Evolutionary conservation across 2,329 filamentous ascomycete species (phyloP).

Genomic region (Diaporthe vexans): DNA sequence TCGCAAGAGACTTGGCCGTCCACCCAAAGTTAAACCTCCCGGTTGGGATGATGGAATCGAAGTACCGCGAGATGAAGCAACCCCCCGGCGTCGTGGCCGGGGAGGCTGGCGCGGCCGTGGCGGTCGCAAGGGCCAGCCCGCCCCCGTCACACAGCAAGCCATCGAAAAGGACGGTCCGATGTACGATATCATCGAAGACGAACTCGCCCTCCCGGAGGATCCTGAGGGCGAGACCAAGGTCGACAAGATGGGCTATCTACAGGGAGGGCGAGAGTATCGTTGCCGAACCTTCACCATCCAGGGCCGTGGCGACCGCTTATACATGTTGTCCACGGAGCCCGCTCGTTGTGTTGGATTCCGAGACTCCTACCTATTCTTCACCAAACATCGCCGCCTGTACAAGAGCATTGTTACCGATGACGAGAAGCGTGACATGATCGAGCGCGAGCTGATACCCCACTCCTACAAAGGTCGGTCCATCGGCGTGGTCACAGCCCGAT

Average conservation of each 20-base stretch:
- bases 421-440: slow-evolving; percentile 97
- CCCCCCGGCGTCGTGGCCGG: slow-evolving; percentile 75
- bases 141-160: slow-evolving; percentile 84
- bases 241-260: slow-evolving; percentile 86
- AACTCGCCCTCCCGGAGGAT: slow-evolving; percentile 90
- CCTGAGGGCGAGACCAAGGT: slow-evolving; percentile 93
- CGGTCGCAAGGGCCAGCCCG: slow-evolving; percentile 76
- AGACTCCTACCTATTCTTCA: slow-evolving; percentile 99
- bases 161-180: slow-evolving; percentile 95
- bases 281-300: slow-evolving; percentile 95
- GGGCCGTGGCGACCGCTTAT: slow-evolving; percentile 85
- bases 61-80: slow-evolving; percentile 67
- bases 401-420: slow-evolving; percentile 98
- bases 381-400: slow-evolving; percentile 94
- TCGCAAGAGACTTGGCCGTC: slow-evolving; percentile 84
- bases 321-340: slow-evolving; percentile 99
- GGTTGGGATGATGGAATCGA: slow-evolving; percentile 80
- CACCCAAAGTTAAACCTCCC: slow-evolving; percentile 85
- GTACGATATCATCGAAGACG: slow-evolving; percentile 91
- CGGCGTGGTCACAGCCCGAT: slow-evolving; percentile 94
- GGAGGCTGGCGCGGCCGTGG: slow-evolving; percentile 79
- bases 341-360: slow-evolving; percentile 97
- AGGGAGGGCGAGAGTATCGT: slow-evolving; percentile 89
- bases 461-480: slow-evolving; percentile 99
- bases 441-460: slow-evolving; percentile 94